These are phyloP conservation scores for Rickenella mellea DNA, from an alignment of 768 basidiomycete genomes.

Conservation along the genomic window DNA sequence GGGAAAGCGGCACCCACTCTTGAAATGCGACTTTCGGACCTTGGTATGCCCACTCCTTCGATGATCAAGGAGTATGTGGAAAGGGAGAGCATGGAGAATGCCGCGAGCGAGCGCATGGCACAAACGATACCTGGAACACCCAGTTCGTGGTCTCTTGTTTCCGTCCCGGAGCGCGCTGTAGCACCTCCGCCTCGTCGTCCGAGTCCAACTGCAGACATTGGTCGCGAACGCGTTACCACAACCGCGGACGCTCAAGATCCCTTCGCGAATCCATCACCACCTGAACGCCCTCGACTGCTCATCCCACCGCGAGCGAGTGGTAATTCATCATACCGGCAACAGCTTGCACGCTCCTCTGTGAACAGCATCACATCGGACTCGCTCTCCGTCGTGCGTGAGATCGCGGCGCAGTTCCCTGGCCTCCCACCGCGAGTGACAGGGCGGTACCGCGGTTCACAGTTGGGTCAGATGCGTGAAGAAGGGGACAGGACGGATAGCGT, in stretches of 20 bases:
- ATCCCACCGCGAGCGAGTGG: not conserved
- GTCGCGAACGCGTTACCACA: not conserved
- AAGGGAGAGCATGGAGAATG: not conserved
- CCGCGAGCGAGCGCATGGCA: not conserved
- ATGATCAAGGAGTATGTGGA: not conserved
- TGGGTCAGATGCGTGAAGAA: too few relatives aligned
- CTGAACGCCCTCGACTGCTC: not conserved
- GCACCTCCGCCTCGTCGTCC: not conserved
- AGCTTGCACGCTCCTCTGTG: conserved; percentile 8
- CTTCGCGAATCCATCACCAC: not conserved
- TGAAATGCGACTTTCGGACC: not conserved
- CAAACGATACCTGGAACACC: not conserved
- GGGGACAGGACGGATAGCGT: too few relatives aligned
- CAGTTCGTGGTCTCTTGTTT: not conserved
- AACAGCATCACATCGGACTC: conserved; percentile 31
- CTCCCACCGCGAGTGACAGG: too few relatives aligned
- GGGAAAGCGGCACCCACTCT: not conserved
- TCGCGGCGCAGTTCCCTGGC: conserved; percentile 45
- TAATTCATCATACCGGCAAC: not conserved
- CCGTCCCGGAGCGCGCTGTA: not conserved
- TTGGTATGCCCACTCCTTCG: not conserved
- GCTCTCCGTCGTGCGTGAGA: conserved; percentile 36
- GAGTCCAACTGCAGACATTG: not conserved
- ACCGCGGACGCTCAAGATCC: not conserved
- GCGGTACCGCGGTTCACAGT: too few relatives aligned